Conservation (phyloP, 805 yeast genomes). For the Nakazawaea holstii region DNA sequence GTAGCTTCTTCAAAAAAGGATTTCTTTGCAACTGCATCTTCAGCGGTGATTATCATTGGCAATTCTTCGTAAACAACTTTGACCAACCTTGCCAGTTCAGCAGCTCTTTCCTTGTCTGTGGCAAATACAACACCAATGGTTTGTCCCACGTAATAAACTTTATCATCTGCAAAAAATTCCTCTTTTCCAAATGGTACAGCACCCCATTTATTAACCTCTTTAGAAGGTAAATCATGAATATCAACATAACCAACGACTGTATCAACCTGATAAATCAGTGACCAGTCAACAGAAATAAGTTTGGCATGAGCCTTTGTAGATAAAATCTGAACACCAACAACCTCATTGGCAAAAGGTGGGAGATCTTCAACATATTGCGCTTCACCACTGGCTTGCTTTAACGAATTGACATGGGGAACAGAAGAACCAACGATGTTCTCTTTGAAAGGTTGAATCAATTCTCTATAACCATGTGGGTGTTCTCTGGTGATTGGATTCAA, state of each 20-base stretch:
- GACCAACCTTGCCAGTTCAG: slow-evolving; percentile 35
- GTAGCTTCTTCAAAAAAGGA: slow-evolving; percentile 30
- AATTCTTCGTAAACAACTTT: slow-evolving; percentile 37
- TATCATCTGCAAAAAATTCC: slow-evolving; percentile 37
- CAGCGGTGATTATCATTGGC: slow-evolving; percentile 34
- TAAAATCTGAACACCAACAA: slow-evolving; percentile 38
- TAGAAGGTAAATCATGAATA: slow-evolving; percentile 30
- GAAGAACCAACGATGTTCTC: slow-evolving; percentile 33
- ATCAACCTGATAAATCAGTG: slow-evolving; percentile 30
- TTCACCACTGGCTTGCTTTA: slow-evolving; percentile 43
- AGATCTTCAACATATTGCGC: slow-evolving; percentile 40
- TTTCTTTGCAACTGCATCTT: slow-evolving; percentile 35
- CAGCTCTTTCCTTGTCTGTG: slow-evolving; percentile 31
- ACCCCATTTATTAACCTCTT: slow-evolving; percentile 38
- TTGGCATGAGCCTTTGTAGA: slow-evolving; percentile 38
- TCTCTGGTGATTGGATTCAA: slow-evolving; percentile 30
- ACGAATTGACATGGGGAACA: slow-evolving; percentile 38
- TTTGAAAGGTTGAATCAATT: slow-evolving; percentile 31
- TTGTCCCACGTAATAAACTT: slow-evolving; percentile 36
- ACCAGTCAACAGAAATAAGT: slow-evolving; percentile 32
- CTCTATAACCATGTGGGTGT: slow-evolving; percentile 32
- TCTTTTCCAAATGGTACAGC: slow-evolving; percentile 34
- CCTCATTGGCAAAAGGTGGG: slow-evolving; percentile 34
- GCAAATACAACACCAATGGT: slow-evolving; percentile 38
- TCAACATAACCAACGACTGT: slow-evolving; percentile 38